Conservation (phyloP, 2,329 filamentous ascomycete genomes). For the Alternaria novae-zelandiae region DNA sequence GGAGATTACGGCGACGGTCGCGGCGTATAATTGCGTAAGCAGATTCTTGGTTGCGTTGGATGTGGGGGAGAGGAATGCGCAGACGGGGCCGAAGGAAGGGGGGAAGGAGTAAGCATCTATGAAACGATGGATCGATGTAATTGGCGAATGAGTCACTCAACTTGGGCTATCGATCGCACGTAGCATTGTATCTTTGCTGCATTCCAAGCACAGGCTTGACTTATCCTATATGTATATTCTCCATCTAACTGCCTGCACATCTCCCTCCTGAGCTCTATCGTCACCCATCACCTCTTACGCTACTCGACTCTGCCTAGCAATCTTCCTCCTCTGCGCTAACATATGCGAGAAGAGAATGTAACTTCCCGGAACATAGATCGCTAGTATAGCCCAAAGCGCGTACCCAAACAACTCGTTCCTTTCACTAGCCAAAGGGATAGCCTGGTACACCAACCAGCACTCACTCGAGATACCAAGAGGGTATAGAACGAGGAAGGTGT, state of each 20-base stretch:
- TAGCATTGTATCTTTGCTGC: not conserved
- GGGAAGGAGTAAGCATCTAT: conserved; percentile 11
- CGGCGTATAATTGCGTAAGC: conserved; percentile 85
- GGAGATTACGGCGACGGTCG: conserved; percentile 80
- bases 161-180: not conserved
- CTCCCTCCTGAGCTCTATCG: not conserved
- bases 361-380: conserved; percentile 78
- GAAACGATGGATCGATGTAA: not conserved
- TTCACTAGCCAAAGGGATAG: conserved; percentile 65
- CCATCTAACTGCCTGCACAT: too few relatives aligned
- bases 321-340: conserved; percentile 86
- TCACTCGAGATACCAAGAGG: conserved; percentile 90
- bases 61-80: conserved; percentile 56
- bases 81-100: conserved; percentile 26
- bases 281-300: not conserved
- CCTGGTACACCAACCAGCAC: conserved; percentile 77
- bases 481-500: conserved; percentile 92
- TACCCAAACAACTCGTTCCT: conserved; percentile 62
- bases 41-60: conserved; percentile 83
- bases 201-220: not conserved
- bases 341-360: conserved; percentile 93
- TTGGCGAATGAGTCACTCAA: not conserved
- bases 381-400: conserved; percentile 69
- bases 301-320: conserved; percentile 43
- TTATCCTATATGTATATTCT: not conserved